Base-by-base conservation (phyloP, 495 filamentous ascomycete genomes). In the Daldinia loculata region DNA sequence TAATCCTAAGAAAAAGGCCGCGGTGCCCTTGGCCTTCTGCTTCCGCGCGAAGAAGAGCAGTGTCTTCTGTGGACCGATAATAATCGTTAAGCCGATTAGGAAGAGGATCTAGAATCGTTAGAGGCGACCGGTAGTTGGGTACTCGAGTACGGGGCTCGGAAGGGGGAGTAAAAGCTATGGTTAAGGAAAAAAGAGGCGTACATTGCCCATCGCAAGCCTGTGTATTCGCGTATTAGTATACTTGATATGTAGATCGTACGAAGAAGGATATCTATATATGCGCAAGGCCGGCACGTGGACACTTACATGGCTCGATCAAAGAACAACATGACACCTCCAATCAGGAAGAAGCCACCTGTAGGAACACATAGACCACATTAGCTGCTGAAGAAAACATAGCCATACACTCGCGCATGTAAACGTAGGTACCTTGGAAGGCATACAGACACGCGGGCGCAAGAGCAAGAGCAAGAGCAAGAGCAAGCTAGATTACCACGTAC, bases 301-400 rank as follows among this genome's bases (percentile, higher is more conserved):
- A 88, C 86, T 84, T 88, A 82, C 93, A 98, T 92, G 71, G 95
- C 93, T 64, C 96, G 89, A 81, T 99, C 95, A 79, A 98, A 99
- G 84, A 99, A 98, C 82, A 99, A 88, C 69, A 98, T 80, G 4
- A 98, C 92, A 57, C 95, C 95, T 66, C 93, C 92, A 76, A 97
- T 84, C 52, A 99, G 87, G 86, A 99, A 99, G 83, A 97, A 89
- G 59, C 90, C 92, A 71, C 95, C 95, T 94, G 67, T 55, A 43
- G 38, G 66, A 19, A 12, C 29, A 36, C 63, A 62, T 52, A 63
- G 41, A 71, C 73, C 68, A 53, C 63, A 63, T 65, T 51, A 69
- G 59, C 56, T 39, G 27, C 59, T 9, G n/a, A 56, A 3, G 55
- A 38, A 38, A 22, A 45, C 63, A 39, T 22, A 32, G 64, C 15